Evolutionary conservation across 2,329 filamentous ascomycete genomes (phyloP), one percentile per base, ranked within the genome.

Genomic region (Didymella pomorum): DNA sequence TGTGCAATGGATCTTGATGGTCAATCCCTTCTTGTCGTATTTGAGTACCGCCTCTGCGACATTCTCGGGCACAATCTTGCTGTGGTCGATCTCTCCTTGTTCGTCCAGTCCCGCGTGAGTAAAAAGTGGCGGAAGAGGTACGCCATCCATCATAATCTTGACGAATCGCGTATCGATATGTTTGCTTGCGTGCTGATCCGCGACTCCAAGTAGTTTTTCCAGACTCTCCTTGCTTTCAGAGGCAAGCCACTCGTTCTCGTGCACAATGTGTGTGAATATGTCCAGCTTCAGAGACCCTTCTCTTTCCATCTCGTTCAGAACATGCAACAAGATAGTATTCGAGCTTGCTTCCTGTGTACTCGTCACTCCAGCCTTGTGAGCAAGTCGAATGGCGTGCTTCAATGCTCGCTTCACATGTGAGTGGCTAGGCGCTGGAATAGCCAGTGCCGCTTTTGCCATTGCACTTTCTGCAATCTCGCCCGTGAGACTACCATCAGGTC

Each of bases 71-170:
- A 61, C 14, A 20, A 71, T 60, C 23, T 67, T 71, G 11, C 48
- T 63, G 26, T 64, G 52, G 23, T 76, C 70, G 1, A 66, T 60
- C 11, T 62, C 49, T 3, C 71, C 74, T 23, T 70, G 53, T 12
- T 58, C 62, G 35, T 69, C 62, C 3, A 78, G 52, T 6, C 60
- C 62, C 12, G 61, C 58, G 10, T 75, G 73, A 16, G 74, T 72
- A 48, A 66, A 71, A 1, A 72, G 54, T 3, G 72, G 74, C 10
- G 70, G 67, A 3, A 77, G 50, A 0, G 73, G 71, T 6, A 72
- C 71, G 4, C 75, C 74, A 46, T 77, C 74, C 26, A 77, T 65
- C 52, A 74, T 67, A 50, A 77, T 68, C 49, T 77, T 77, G 18
- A 76, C 70, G 55, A 77, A 77, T 8, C 65, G 62, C 0, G 73